These are phyloP conservation scores for Sphaerulina musiva DNA, from an alignment of 2,329 filamentous ascomycete species.

Conservation along the genomic window DNA sequence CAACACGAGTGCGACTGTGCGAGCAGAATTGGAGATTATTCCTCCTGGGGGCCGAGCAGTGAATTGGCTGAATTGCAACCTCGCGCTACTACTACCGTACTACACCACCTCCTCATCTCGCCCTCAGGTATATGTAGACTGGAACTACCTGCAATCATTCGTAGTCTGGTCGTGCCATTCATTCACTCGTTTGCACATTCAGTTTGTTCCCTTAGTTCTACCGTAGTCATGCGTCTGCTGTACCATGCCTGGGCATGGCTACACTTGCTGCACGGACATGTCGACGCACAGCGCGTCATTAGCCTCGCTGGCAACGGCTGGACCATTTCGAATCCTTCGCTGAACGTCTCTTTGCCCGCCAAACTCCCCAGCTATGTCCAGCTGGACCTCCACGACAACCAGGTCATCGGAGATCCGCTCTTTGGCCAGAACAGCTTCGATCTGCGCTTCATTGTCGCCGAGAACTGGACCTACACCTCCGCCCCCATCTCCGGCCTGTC, in stretches of 20 bases:
- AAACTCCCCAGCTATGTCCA: conserved; percentile 54
- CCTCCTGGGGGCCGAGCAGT: too few species aligned
- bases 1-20: too few species aligned
- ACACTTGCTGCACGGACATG: not conserved
- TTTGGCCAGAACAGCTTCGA: conserved; percentile 55
- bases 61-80: too few species aligned
- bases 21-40: too few species aligned
- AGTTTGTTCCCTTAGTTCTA: too few species aligned
- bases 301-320: conserved; percentile 37
- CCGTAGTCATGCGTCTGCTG: not conserved
- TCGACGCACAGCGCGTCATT: conserved; percentile 32
- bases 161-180: too few species aligned
- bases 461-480: conserved; percentile 58
- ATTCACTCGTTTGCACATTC: too few species aligned
- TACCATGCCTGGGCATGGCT: not conserved
- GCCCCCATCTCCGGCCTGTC: conserved; percentile 39
- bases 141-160: not conserved
- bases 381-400: conserved; percentile 50
- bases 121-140: too few species aligned
- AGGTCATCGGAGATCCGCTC: conserved; percentile 50
- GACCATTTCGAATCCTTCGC: conserved; percentile 36
- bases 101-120: too few species aligned
- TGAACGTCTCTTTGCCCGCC: conserved; percentile 50
- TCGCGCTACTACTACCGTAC: too few species aligned
- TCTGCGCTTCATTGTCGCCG: conserved; percentile 52